A percentile compares a stretch with the other conserved stretches of the same genome.
phyloP scores from a whole-genome alignment of 2,329 filamentous ascomycete genomes.

The Fusarium sublunatum region DNA sequence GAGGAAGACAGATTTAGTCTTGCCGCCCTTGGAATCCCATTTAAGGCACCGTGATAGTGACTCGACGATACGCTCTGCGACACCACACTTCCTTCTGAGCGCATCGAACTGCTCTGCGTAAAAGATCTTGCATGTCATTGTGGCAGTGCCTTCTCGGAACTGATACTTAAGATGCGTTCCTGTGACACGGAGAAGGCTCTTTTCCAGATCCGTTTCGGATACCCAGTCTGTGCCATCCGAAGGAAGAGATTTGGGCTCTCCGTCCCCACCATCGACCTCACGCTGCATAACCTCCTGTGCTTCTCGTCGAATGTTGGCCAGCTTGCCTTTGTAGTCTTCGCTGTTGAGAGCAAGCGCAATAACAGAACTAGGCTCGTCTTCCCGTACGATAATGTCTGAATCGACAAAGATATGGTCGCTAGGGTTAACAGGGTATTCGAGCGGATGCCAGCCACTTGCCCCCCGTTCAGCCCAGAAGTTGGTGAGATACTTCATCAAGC shows the following conservation, averaged over 20 bases:
- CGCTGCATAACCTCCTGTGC: constrained; percentile 57
- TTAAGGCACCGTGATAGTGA: constrained; percentile 95
- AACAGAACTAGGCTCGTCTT: constrained; percentile 96
- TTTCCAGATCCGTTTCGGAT: constrained; percentile 81
- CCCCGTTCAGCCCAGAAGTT: constrained; percentile 99
- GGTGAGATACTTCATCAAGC: constrained; percentile 92
- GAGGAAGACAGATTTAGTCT: constrained; percentile 96
- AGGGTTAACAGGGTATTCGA: constrained; percentile 90
- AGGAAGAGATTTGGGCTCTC: constrained; percentile 48
- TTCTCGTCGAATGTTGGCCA: constrained; percentile 72
- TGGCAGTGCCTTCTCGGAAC: constrained; percentile 92
- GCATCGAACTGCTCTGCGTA: constrained; percentile 99
- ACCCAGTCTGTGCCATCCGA: constrained; percentile 55
- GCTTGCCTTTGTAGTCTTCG: constrained; percentile 85
- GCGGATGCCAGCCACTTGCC: constrained; percentile 89
- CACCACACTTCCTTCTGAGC: constrained; percentile 89
- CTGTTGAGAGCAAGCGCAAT: constrained; percentile 93
- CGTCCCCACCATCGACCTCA: constrained; percentile 49
- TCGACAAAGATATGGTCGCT: constrained; percentile 97
- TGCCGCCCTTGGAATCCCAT: constrained; percentile 98
- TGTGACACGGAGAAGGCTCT: constrained; percentile 83
- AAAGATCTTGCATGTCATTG: constrained; percentile 98
- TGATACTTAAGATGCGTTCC: constrained; percentile 97
- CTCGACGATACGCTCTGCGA: constrained; percentile 93
- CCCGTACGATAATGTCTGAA: constrained; percentile 94